phyloP scores from a whole-genome alignment of 805 yeast genomes.

The Saccharomycopsis malanga region DNA sequence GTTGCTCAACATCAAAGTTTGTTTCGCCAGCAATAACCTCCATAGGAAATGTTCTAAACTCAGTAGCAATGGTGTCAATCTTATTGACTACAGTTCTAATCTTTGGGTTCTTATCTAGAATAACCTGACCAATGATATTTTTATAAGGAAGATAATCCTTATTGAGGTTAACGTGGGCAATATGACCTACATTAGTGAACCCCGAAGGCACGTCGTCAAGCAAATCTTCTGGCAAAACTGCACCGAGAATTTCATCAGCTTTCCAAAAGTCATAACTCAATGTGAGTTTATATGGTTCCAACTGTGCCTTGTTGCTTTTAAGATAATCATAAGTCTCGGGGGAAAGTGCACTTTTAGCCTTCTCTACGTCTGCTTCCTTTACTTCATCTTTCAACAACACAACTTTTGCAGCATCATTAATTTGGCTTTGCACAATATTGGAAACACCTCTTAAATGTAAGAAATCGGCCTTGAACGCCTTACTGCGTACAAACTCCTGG shows the following conservation, averaged over 20 bases:
- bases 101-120: conserved; percentile 73
- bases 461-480: conserved; percentile 43
- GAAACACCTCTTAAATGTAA: conserved; percentile 64
- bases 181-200: conserved; percentile 88
- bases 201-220: conserved; percentile 79
- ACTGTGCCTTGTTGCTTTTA: conserved; percentile 37
- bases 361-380: conserved; percentile 26
- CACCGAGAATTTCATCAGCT: conserved; percentile 73
- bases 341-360: conserved; percentile 35
- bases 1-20: conserved; percentile 73
- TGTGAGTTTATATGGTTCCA: conserved; percentile 46
- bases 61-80: conserved; percentile 76
- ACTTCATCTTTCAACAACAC: conserved; percentile 55
- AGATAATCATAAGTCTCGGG: conserved; percentile 37
- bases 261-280: conserved; percentile 80
- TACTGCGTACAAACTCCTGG: conserved; percentile 52
- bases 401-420: conserved; percentile 23
- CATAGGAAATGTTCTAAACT: conserved; percentile 90
- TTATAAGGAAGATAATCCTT: conserved; percentile 82
- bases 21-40: conserved; percentile 91
- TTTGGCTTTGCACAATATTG: conserved; percentile 45
- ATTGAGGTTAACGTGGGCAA: conserved; percentile 85
- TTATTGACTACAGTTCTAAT: conserved; percentile 89
- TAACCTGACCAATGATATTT: conserved; percentile 76
- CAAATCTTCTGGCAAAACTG: conserved; percentile 68